phyloP scores from a whole-genome alignment of 2,329 filamentous ascomycete species.

The Zarea fungicola region DNA sequence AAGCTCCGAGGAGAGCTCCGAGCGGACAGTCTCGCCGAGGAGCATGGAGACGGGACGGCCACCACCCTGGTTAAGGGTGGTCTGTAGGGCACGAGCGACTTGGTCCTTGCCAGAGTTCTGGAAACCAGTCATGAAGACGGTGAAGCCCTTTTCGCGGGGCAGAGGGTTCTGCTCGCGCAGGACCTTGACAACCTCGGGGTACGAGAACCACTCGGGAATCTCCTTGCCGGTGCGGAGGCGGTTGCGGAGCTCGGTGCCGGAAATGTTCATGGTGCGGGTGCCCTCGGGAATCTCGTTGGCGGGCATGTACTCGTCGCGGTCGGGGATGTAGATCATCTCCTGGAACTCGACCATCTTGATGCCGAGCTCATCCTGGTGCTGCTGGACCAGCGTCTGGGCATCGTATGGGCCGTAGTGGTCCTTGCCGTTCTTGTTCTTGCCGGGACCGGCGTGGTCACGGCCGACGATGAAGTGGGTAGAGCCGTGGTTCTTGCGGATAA shows the following conservation, averaged over 20 bases:
- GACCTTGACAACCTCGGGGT: constrained; percentile 95
- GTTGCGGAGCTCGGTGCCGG: constrained; percentile 83
- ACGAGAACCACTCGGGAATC: constrained; percentile 99
- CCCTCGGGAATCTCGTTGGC: constrained; percentile 83
- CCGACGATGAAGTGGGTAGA: constrained; percentile 99
- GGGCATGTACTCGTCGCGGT: constrained; percentile 93
- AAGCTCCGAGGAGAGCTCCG: constrained; percentile 88
- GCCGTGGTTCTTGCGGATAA: constrained; percentile 99
- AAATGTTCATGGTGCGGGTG: constrained; percentile 82
- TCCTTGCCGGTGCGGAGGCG: constrained; percentile 87
- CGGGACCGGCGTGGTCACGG: constrained; percentile 94
- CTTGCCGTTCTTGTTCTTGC: constrained; percentile 94
- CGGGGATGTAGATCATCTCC: constrained; percentile 98
- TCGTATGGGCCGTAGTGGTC: constrained; percentile 99
- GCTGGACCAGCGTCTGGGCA: constrained; percentile 91
- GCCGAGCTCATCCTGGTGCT: constrained; percentile 92
- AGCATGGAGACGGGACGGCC: constrained; percentile 91
- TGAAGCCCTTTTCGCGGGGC: constrained; percentile 90
- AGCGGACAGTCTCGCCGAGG: constrained; percentile 89
- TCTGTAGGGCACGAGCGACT: constrained; percentile 89
- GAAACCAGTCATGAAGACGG: constrained; percentile 95
- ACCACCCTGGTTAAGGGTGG: constrained; percentile 96
- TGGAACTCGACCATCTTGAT: constrained; percentile 99
- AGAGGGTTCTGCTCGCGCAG: constrained; percentile 94
- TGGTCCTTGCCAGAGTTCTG: constrained; percentile 96